phyloP scores from a whole-genome alignment of 192 early-diverging fungal species.

The Backusella parvicylindrica region DNA sequence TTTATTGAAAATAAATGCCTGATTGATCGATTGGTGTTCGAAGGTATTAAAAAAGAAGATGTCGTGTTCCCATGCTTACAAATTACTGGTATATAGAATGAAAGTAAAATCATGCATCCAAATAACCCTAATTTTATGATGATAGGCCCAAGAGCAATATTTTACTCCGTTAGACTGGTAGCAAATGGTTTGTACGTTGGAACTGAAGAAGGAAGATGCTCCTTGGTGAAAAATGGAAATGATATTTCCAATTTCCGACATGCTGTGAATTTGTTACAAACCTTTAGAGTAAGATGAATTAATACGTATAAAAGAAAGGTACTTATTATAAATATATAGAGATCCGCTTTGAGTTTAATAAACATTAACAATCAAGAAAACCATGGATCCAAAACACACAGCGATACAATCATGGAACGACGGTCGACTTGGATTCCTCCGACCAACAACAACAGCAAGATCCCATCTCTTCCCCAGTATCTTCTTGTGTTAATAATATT shows the following conservation, averaged over 20 bases:
- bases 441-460: neutral
- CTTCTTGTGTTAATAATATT: neutral
- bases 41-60: neutral
- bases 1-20: neutral
- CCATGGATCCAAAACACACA: neutral
- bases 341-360: no score
- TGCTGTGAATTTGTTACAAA: no score
- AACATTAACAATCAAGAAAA: no score
- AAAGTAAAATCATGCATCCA: neutral
- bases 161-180: neutral
- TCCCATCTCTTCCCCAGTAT: neutral
- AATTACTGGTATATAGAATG: neutral
- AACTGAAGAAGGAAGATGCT: neutral
- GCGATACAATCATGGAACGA: neutral
- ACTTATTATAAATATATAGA: no score
- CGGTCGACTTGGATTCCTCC: slow-evolving; percentile 6
- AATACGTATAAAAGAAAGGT: no score
- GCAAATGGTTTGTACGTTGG: neutral
- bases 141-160: neutral
- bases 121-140: neutral
- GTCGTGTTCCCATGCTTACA: neutral
- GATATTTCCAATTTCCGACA: no score
- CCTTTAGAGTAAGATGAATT: no score
- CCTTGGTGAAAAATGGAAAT: neutral
- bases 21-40: neutral